Percentiles rank a stretch among this genome's conserved stretches.
phyloP scores from a whole-genome alignment of 345 rosid species.

The Viola odorata region DNA sequence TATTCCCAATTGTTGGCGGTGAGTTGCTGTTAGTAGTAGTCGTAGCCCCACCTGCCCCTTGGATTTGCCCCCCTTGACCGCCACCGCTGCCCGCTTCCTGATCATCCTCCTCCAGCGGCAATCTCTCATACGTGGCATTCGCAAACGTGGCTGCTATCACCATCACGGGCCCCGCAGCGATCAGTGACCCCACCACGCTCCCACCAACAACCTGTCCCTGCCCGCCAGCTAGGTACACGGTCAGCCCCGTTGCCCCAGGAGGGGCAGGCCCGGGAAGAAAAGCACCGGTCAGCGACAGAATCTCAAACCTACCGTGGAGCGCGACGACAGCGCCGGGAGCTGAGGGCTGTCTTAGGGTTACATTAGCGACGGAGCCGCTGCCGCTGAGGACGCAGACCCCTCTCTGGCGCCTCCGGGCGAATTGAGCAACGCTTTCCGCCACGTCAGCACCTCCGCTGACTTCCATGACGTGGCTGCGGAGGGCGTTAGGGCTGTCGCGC shows the following conservation, averaged over 20 bases:
- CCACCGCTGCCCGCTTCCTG: conserved; percentile 38
- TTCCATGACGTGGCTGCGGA: conserved; percentile 80
- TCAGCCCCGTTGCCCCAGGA: conserved; percentile 75
- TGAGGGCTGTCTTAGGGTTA: conserved; percentile 71
- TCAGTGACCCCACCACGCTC: conserved; percentile 61
- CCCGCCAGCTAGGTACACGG: conserved; percentile 66
- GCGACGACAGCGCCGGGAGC: conserved; percentile 69
- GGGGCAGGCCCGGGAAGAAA: conserved; percentile 88
- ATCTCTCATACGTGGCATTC: conserved; percentile 74
- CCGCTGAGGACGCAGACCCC: conserved; percentile 83
- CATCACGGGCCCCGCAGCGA: conserved; percentile 75
- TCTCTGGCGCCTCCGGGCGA: conserved; percentile 64
- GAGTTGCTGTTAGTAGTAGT: conserved; percentile 20
- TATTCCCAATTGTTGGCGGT: conserved; percentile 42
- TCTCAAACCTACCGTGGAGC: conserved; percentile 74
- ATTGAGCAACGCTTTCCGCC: conserved; percentile 68
- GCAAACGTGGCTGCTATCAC: conserved; percentile 83
- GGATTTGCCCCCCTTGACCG: conserved; percentile 37
- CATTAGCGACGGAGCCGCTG: conserved; percentile 75
- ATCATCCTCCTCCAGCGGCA: conserved; percentile 56
- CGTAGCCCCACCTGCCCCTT: conserved; percentile 18
- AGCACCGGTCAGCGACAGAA: conserved; percentile 69
- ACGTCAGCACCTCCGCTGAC: conserved; percentile 66
- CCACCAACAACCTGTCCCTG: conserved; percentile 86
- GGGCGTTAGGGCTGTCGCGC: conserved; percentile 78